A percentile compares a stretch with the other conserved stretches of the same genome.
Conservation (phyloP, 2,329 filamentous ascomycete species). For the Ophiocordyceps sinensis region DNA sequence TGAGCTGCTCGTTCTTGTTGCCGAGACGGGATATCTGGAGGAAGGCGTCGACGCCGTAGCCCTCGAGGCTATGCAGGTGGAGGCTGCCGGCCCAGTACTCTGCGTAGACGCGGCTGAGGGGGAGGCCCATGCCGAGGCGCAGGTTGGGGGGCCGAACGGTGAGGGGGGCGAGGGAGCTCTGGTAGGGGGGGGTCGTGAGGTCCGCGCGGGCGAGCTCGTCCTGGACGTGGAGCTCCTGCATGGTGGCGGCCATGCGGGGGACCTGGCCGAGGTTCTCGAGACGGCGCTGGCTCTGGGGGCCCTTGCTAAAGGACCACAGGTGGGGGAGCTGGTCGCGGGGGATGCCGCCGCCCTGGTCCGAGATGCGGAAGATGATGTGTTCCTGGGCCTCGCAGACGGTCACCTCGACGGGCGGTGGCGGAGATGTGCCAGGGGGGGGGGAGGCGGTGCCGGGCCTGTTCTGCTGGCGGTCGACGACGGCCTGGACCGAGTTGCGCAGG, state of each 20-base stretch:
- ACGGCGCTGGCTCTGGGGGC: constrained; percentile 60
- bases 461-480: constrained; percentile 63
- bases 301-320: constrained; percentile 95
- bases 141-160: constrained; percentile 75
- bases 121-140: constrained; percentile 80
- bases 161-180: constrained; percentile 61
- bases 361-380: constrained; percentile 92
- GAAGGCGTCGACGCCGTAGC: constrained; percentile 92
- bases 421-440: constrained; percentile 49
- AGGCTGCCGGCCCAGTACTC: constrained; percentile 96
- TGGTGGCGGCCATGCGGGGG: constrained; percentile 81
- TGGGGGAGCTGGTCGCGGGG: constrained; percentile 73
- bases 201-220: constrained; percentile 25
- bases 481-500: constrained; percentile 86
- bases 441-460: constrained; percentile 32
- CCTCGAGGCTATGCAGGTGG: constrained; percentile 82
- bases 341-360: constrained; percentile 88
- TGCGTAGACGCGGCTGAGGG: constrained; percentile 86
- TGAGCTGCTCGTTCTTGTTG: constrained; percentile 95
- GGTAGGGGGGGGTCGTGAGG: constrained; percentile 23
- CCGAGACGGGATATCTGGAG: constrained; percentile 91
- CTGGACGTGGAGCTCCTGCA: constrained; percentile 63
- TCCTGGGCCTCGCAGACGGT: constrained; percentile 88
- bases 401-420: constrained; percentile 76
- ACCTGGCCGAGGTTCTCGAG: constrained; percentile 79